phyloP scores from a whole-genome alignment of 768 basidiomycete species.

The Pleurotus salmoneostramineus region DNA sequence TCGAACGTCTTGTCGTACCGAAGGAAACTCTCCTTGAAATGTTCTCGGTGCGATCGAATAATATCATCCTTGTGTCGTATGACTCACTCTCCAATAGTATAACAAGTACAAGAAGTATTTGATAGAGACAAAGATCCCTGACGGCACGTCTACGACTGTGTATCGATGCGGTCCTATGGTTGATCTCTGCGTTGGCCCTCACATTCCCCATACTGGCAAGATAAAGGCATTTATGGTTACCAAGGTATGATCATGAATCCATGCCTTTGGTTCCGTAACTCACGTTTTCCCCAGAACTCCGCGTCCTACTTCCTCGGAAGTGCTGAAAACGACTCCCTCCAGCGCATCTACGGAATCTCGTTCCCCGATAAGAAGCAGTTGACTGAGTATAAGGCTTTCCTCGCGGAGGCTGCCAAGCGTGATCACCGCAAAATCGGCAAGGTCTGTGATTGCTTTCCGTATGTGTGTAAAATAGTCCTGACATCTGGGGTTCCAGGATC shows the following conservation, averaged over 20 bases:
- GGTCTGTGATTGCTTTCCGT: conserved; percentile 26
- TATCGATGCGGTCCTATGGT: conserved; percentile 99
- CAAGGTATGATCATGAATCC: conserved; percentile 50
- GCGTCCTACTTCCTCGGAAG: conserved; percentile 98
- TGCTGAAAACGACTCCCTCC: conserved; percentile 86
- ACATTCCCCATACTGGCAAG: conserved; percentile 95
- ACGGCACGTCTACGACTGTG: conserved; percentile 94
- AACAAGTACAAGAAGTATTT: conserved; percentile 98
- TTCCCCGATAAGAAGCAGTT: conserved; percentile 98
- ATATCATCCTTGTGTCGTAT: too few species aligned
- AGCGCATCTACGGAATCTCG: conserved; percentile 96
- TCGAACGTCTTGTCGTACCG: conserved; percentile 88
- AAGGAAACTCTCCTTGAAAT: conserved; percentile 96
- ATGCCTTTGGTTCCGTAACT: conserved; percentile 1
- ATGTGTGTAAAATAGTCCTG: neutral
- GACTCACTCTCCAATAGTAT: conserved; percentile 52
- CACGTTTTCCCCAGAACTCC: conserved; percentile 66
- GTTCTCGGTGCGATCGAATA: conserved; percentile 66
- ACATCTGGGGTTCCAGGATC: conserved; percentile 50
- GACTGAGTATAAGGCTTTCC: conserved; percentile 90
- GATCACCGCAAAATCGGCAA: conserved; percentile 97
- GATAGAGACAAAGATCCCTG: conserved; percentile 92
- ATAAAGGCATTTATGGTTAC: conserved; percentile 98
- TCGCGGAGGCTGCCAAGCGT: conserved; percentile 96
- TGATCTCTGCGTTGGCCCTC: conserved; percentile 94